Conservation (phyloP, 192 early-diverging fungal genomes). For the Borealophlyctis nickersoniae region DNA sequence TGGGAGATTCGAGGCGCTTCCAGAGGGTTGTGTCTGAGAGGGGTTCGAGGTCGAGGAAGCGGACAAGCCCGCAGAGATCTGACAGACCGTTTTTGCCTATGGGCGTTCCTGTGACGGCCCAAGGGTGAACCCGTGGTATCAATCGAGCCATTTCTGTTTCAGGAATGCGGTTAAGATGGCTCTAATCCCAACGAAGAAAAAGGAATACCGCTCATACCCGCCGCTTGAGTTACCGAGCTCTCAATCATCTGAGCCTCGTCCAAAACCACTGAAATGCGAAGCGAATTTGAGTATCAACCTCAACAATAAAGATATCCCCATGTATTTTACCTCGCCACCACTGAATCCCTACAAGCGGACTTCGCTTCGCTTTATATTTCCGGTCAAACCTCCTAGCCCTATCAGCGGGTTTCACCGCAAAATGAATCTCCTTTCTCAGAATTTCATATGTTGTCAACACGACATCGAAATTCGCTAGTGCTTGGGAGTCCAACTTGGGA, state of each 20-base stretch:
- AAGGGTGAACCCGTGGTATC: constrained; percentile 55
- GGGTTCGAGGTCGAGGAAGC: constrained; percentile 46
- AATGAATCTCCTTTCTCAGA: constrained; percentile 53
- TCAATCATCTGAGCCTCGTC: constrained; percentile 74
- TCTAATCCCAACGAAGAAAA: too few relatives aligned
- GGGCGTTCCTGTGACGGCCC: constrained; percentile 67
- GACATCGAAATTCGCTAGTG: too few relatives aligned
- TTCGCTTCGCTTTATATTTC: constrained; percentile 35
- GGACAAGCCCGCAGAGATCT: constrained; percentile 54
- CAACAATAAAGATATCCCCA: not conserved
- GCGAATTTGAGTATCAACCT: not conserved
- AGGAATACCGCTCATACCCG: constrained; percentile 10
- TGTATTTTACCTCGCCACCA: constrained; percentile 52
- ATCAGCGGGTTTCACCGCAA: constrained; percentile 33
- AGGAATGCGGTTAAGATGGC: too few relatives aligned
- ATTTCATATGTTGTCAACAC: constrained; percentile 61
- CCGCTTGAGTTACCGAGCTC: constrained; percentile 37
- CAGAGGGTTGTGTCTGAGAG: constrained; percentile 18
- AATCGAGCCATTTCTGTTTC: constrained; percentile 52
- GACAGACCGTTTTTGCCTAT: constrained; percentile 33
- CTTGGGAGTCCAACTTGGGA: too few relatives aligned
- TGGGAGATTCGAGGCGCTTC: not conserved
- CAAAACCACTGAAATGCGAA: constrained; percentile 31
- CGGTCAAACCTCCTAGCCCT: constrained; percentile 38
- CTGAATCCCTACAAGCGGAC: constrained; percentile 42